Percentiles rank a stretch among this genome's conserved stretches.
Conservation (phyloP, 805 yeast genomes). For the Sungouiozyma intestinalis region DNA sequence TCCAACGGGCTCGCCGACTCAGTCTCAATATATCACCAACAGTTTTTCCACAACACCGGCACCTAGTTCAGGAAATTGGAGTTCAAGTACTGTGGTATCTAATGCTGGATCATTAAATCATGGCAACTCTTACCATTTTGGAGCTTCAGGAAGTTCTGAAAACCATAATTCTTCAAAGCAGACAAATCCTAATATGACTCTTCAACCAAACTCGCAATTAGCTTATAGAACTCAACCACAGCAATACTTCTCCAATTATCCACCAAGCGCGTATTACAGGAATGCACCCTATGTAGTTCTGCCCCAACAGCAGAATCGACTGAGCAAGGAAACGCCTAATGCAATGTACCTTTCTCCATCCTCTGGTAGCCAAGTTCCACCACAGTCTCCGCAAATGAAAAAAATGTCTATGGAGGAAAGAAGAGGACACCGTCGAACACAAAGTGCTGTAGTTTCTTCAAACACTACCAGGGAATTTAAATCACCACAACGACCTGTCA, state of each 20-base stretch:
- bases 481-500: slow-evolving; percentile 20
- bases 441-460: slow-evolving; percentile 16
- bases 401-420: background rate
- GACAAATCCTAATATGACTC: background rate
- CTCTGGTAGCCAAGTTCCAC: slow-evolving; percentile 1
- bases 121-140: background rate
- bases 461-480: slow-evolving; percentile 1
- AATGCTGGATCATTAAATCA: background rate
- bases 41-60: background rate
- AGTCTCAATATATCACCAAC: background rate
- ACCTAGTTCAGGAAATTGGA: background rate
- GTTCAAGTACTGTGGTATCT: background rate
- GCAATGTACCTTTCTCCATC: background rate
- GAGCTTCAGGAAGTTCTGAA: background rate
- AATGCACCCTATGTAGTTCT: background rate
- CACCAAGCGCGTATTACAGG: background rate
- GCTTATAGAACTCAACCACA: background rate
- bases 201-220: background rate
- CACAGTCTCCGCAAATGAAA: slow-evolving; percentile 1
- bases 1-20: background rate
- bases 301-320: background rate
- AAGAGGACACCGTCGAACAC: slow-evolving; percentile 20
- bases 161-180: background rate
- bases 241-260: background rate
- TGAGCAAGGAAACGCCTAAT: background rate